These are phyloP conservation scores for Fusarium scirpi DNA, from an alignment of 2,329 filamentous ascomycete genomes.

Conservation along the genomic window DNA sequence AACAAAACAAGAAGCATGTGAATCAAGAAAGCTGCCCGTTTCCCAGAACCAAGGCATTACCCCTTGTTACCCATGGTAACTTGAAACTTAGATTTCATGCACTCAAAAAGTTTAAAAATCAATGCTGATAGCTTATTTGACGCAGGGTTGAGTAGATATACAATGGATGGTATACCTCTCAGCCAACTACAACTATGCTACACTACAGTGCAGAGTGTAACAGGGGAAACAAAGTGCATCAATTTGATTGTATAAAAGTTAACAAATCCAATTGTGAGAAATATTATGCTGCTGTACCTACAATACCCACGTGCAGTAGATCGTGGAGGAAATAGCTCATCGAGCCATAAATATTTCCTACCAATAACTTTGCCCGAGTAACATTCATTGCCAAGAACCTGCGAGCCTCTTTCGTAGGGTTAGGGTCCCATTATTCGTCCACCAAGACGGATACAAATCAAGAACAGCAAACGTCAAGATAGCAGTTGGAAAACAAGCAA, in stretches of 20 bases:
- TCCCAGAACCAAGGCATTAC: conserved; percentile 1
- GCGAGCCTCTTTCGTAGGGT: conserved; percentile 21
- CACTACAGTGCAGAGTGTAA: not conserved
- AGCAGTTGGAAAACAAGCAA: not conserved
- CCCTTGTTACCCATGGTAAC: conserved; percentile 33
- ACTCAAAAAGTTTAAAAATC: not conserved
- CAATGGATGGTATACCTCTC: not conserved
- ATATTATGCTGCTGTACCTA: not conserved
- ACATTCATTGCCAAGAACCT: conserved; percentile 33
- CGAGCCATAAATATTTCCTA: conserved; percentile 19
- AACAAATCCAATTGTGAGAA: not conserved
- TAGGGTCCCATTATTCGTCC: conserved; percentile 20
- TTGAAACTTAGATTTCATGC: conserved; percentile 19
- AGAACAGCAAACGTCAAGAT: not conserved
- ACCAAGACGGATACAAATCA: not conserved
- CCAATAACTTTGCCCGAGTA: conserved; percentile 29
- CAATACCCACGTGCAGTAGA: conserved; percentile 10
- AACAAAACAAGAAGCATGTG: conserved; percentile 21
- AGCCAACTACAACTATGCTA: not conserved
- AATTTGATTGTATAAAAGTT: not conserved
- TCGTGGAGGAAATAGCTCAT: not conserved
- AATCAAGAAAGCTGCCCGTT: conserved; percentile 13
- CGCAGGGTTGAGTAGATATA: not conserved
- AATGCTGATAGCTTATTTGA: not conserved
- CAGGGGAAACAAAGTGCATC: not conserved